Evolutionary conservation across 2,329 filamentous ascomycete genomes (phyloP), one percentile per base, ranked within the genome.

Genomic region (Cyphellophora europaea): DNA sequence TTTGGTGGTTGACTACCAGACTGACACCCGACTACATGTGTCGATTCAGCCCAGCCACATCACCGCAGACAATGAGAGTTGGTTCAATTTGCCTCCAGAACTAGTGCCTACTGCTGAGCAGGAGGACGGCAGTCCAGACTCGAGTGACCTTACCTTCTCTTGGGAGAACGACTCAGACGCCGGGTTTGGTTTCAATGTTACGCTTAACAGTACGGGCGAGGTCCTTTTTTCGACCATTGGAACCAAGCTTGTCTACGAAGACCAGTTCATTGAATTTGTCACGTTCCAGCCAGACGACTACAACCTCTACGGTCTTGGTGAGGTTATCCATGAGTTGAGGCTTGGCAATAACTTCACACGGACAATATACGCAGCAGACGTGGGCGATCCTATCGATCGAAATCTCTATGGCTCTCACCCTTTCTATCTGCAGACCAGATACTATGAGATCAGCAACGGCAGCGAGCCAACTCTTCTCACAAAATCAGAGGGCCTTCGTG

Each of bases 391-490:
- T 5, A 71, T 77, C 25, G 76, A 33, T 35, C 58, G 55, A 10
- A 88, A 88, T 48, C 64, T 87, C 5, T 91, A 91, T 49, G 82
- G 84, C 5, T 71, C 66, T 27, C 84, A 91, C 47, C 79, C 84
- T 0, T 76, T 88, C 50, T 91, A 89, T 52, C 63, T 88, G 3
- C 84, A 89, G 43, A 88, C 82, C 1, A 70, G 82, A 38, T 89
- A 87, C 57, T 85, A 77, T 48, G 67, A 78, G 43, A 62, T 71
- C 32, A 40, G 55, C 2, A 53, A 63, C 3, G 68, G 69, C 3
- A 57, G 62, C 19, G n/a, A n/a, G n/a, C 59, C 71, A 31, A 66
- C 60, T 2, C 72, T 79, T 15, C 62, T 72, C 11, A 69, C 69
- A 31, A 59, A 56, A 15, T 64, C 76, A 40, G 63, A 74, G 10